Percentiles rank a stretch among this genome's conserved stretches.
phyloP scores from a whole-genome alignment of 495 filamentous ascomycete genomes.

The Tuber brumale region DNA sequence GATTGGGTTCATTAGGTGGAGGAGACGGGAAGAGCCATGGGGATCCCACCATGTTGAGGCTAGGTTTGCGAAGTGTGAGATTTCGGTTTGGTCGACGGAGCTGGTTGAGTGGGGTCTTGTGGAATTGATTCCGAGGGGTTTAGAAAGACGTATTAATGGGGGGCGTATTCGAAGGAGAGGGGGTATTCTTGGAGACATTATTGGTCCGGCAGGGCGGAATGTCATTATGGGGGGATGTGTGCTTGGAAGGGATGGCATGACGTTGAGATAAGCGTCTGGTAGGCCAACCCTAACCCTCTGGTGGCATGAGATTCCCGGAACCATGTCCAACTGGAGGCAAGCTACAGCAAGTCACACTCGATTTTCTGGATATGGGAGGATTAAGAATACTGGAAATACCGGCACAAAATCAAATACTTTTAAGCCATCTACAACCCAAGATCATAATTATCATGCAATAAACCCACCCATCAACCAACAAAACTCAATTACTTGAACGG shows the following conservation, averaged over 20 bases:
- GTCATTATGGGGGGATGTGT: background rate
- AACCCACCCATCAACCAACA: background rate
- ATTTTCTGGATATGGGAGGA: background rate
- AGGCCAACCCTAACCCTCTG: background rate
- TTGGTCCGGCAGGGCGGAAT: background rate
- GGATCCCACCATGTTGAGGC: slow-evolving; percentile 97
- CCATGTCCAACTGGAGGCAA: background rate
- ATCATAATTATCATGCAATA: background rate
- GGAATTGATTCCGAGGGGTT: background rate
- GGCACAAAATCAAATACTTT: background rate
- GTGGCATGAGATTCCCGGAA: background rate
- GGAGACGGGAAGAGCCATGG: slow-evolving; percentile 79
- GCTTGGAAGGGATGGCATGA: background rate
- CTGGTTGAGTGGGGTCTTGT: slow-evolving; percentile 45
- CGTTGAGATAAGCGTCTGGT: background rate
- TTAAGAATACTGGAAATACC: background rate
- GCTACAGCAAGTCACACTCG: background rate
- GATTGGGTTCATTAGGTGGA: slow-evolving; percentile 97
- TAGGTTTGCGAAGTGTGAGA: slow-evolving; percentile 89
- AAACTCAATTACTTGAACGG: slow-evolving; percentile 35
- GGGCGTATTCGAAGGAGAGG: background rate
- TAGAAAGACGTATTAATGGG: background rate
- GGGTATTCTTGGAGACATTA: background rate
- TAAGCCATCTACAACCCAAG: background rate
- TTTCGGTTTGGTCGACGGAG: slow-evolving; percentile 75